A percentile compares a stretch with the other conserved stretches of the same genome.
Evolutionary conservation across 352 stramenopile species (phyloP).

Genomic region (Pythium aquatile): DNA sequence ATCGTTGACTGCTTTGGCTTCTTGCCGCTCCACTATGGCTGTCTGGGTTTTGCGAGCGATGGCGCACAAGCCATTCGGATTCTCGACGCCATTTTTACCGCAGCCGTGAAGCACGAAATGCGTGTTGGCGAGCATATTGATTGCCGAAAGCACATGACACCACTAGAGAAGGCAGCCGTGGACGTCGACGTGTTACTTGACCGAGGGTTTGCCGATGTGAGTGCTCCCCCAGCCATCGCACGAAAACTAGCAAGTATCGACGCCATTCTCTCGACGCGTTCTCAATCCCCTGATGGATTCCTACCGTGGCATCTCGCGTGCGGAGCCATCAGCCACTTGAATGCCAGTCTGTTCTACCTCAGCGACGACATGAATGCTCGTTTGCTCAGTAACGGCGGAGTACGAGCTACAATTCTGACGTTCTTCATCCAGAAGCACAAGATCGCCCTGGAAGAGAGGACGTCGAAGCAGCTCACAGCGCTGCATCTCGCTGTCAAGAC

Average conservation of each 20-base stretch:
- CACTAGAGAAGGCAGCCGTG: conserved; percentile 44
- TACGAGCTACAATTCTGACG: conserved; percentile 38
- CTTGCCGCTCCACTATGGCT: conserved; percentile 67
- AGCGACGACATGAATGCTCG: conserved; percentile 44
- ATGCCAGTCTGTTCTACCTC: conserved; percentile 33
- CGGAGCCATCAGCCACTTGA: conserved; percentile 44
- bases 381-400: conserved; percentile 41
- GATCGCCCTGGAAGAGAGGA: conserved; percentile 33
- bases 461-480: conserved; percentile 26
- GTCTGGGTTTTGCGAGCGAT: conserved; percentile 47
- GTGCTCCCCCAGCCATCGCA: conserved; percentile 35
- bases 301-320: conserved; percentile 68
- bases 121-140: conserved; percentile 39
- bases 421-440: conserved; percentile 35
- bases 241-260: conserved; percentile 33
- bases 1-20: conserved; percentile 51
- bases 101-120: conserved; percentile 28
- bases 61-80: conserved; percentile 33
- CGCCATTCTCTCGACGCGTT: conserved; percentile 31
- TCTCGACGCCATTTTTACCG: conserved; percentile 33
- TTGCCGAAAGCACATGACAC: conserved; percentile 54
- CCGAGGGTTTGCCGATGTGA: conserved; percentile 36
- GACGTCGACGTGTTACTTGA: conserved; percentile 61
- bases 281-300: conserved; percentile 28
- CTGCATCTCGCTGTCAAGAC: conserved; percentile 34